Evolutionary conservation across 23 red algal genomes (phyloP).

Genomic region (Agarophyton chilense): DNA sequence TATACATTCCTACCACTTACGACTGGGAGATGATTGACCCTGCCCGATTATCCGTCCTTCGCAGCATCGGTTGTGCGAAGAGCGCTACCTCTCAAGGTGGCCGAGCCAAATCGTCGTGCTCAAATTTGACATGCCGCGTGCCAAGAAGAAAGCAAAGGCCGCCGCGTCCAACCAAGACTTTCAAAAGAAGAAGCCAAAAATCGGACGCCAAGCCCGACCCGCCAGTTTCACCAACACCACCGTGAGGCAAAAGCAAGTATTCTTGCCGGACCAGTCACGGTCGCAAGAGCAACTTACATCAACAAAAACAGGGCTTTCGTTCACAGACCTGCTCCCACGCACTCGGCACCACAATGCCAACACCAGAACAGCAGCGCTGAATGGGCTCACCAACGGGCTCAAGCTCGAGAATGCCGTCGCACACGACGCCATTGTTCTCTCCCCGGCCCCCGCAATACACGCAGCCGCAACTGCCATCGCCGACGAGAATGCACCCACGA

Average conservation of each 20-base stretch:
- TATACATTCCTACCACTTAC: too few relatives aligned
- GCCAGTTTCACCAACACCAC: constrained; percentile 33
- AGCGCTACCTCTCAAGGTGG: not conserved
- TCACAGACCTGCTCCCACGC: constrained; percentile 3
- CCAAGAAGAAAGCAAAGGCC: constrained; percentile 5
- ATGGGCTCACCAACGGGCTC: constrained; percentile 11
- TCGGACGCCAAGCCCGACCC: constrained; percentile 21
- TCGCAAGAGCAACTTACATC: not conserved
- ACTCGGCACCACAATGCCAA: constrained; percentile 34
- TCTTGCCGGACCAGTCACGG: constrained; percentile 28
- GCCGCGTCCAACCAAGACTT: constrained; percentile 2
- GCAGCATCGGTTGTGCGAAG: too few relatives aligned
- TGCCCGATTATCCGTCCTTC: too few relatives aligned
- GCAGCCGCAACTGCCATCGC: not conserved
- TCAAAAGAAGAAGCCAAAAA: constrained; percentile 21
- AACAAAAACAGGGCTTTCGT: constrained; percentile 15
- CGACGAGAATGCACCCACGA: not conserved
- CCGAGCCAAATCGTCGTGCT: not conserved
- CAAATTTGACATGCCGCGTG: not conserved
- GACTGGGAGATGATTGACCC: too few relatives aligned
- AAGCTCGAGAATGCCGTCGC: not conserved
- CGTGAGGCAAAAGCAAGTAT: constrained; percentile 14
- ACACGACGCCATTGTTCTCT: not conserved
- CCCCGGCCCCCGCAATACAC: not conserved
- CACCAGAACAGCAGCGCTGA: constrained; percentile 13